Conservation (phyloP, 1,139 yeast genomes). For the Geotrichum phurueaensis region DNA sequence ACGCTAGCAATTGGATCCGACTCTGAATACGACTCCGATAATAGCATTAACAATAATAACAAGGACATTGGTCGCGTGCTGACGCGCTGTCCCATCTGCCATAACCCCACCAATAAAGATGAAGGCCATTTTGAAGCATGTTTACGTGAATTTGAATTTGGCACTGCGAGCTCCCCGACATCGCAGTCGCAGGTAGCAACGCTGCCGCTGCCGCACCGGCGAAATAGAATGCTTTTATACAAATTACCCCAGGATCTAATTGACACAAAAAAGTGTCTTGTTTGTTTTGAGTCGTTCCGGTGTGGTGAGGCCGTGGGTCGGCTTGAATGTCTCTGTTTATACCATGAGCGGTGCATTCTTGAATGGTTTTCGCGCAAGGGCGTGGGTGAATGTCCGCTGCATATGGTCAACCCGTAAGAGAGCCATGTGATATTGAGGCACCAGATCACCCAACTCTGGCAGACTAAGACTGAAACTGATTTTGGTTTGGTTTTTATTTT, state of each 20-base stretch:
- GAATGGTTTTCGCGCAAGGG: constrained; percentile 88
- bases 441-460: no score
- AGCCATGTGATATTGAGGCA: not conserved
- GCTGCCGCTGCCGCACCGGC: constrained; percentile 51
- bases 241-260: constrained; percentile 48
- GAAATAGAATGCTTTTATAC: constrained; percentile 81
- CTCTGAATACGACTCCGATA: constrained; percentile 23
- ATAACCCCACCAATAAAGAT: constrained; percentile 34
- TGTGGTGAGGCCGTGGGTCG: constrained; percentile 90
- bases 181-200: constrained; percentile 55
- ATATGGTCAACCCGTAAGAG: constrained; percentile 42
- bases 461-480: no score
- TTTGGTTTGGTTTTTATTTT: not conserved
- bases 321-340: constrained; percentile 88
- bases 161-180: not conserved
- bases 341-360: constrained; percentile 83
- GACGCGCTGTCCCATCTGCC: constrained; percentile 8
- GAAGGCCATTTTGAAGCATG: constrained; percentile 70
- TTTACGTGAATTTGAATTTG: constrained; percentile 30
- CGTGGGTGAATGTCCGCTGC: constrained; percentile 81
- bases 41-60: constrained; percentile 28
- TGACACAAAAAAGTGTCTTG: constrained; percentile 64
- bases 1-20: constrained; percentile 16
- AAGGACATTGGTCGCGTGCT: not conserved
- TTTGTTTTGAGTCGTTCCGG: constrained; percentile 80